Percentiles rank a stretch among this genome's conserved stretches.
These are phyloP conservation scores for Corymbia citriodora DNA, from an alignment of 441 rosid genomes.

Conservation along the genomic window DNA sequence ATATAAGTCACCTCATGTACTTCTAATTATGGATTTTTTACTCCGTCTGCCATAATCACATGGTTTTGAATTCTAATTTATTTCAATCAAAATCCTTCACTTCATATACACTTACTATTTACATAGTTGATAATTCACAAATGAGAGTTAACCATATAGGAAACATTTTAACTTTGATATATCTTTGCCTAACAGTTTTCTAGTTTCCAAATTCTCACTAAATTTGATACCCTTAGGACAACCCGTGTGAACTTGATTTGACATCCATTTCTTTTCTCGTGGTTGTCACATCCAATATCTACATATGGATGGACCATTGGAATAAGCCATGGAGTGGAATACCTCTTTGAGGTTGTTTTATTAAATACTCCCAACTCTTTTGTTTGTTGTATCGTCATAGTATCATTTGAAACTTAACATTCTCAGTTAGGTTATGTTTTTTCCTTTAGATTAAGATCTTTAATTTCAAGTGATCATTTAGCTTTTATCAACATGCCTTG, in stretches of 20 bases:
- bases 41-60: background rate
- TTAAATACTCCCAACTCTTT: background rate
- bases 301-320: background rate
- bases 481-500: background rate
- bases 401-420: background rate
- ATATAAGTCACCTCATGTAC: background rate
- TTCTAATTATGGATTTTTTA: background rate
- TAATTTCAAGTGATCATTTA: background rate
- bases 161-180: background rate
- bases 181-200: background rate
- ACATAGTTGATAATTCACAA: background rate
- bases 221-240: background rate
- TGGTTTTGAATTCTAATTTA: background rate
- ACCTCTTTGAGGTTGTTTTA: background rate
- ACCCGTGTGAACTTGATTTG: background rate
- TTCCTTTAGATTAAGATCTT: background rate
- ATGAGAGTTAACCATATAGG: background rate
- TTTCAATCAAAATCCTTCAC: background rate
- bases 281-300: background rate
- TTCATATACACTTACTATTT: background rate
- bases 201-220: background rate
- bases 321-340: background rate
- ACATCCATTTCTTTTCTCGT: background rate
- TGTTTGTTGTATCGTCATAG: fast-evolving
- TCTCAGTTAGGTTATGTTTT: background rate